Evolutionary conservation across 495 filamentous ascomycete genomes (phyloP).

Genomic region (Penicillium atrosanguineum): DNA sequence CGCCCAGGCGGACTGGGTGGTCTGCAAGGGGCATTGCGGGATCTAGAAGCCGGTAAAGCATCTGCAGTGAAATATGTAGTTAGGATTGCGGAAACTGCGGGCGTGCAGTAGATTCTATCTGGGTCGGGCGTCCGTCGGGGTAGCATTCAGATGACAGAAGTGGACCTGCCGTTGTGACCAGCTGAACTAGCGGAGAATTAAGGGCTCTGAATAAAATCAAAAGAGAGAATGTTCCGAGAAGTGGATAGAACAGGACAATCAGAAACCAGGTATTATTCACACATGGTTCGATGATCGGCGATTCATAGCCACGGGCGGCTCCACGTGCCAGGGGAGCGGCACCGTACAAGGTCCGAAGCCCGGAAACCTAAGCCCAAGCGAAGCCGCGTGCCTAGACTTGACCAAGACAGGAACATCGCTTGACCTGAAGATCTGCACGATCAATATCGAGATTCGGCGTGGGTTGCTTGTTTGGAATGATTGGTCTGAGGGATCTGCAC

Average conservation of each 20-base stretch:
- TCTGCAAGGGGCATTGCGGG: constrained; percentile 52
- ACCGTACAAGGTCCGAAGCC: neutral
- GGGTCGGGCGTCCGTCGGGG: neutral
- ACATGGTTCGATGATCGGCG: neutral
- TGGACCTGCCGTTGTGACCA: neutral
- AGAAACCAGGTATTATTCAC: neutral
- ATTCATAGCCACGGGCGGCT: neutral
- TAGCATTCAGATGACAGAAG: neutral
- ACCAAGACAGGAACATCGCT: neutral
- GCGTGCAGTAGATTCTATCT: constrained; percentile 1
- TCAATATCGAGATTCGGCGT: constrained; percentile 6
- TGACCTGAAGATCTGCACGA: constrained; percentile 2
- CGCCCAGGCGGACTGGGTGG: constrained; percentile 58
- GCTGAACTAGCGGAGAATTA: neutral
- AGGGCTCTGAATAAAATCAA: neutral
- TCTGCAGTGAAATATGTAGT: constrained; percentile 70
- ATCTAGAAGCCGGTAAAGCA: constrained; percentile 62
- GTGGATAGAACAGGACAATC: neutral
- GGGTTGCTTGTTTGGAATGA: constrained; percentile 11
- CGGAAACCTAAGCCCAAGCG: constrained; percentile 1
- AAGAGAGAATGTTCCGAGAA: neutral
- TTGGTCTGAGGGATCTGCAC: constrained; percentile 4
- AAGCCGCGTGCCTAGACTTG: neutral
- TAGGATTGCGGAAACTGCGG: constrained; percentile 59
- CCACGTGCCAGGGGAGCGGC: constrained; percentile 7